These are phyloP conservation scores for Anastatica hierochuntica DNA, from an alignment of 345 rosid species.

Conservation along the genomic window DNA sequence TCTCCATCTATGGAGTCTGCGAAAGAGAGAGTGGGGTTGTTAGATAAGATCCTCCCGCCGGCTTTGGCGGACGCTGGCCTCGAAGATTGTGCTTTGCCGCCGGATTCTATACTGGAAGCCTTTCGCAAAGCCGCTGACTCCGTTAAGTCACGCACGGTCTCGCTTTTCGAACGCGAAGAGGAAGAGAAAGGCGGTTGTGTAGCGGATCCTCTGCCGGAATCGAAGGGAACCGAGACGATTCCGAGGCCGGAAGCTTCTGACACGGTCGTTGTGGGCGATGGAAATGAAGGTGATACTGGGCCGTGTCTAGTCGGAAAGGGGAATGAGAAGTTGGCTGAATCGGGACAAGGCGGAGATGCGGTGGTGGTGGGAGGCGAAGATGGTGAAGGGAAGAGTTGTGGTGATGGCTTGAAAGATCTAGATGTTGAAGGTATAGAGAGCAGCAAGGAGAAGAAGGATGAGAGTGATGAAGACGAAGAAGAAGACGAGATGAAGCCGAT, in stretches of 20 bases:
- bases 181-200: conserved; percentile 20
- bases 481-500: conserved; percentile 18
- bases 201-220: conserved; percentile 10
- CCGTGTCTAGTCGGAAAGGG: conserved; percentile 22
- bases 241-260: too few relatives aligned
- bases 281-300: background rate
- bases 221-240: background rate
- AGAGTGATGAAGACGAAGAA: conserved; percentile 10
- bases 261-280: conserved; percentile 3
- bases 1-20: conserved; percentile 30
- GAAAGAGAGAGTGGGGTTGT: conserved; percentile 27
- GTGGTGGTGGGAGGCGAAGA: conserved; percentile 17
- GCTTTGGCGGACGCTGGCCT: conserved; percentile 62
- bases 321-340: background rate
- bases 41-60: conserved; percentile 45
- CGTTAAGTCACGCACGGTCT: conserved; percentile 41
- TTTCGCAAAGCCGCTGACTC: conserved; percentile 57
- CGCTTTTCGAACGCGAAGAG: conserved; percentile 33
- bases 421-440: conserved; percentile 14
- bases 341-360: conserved; percentile 4
- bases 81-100: conserved; percentile 63
- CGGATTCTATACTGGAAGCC: conserved; percentile 56
- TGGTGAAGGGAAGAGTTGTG: conserved; percentile 13
- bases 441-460: conserved; percentile 1
- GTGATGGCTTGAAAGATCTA: conserved; percentile 19